Base-by-base conservation (phyloP, 192 early-diverging fungal species). In the Gryganskiella cystojenkinii region DNA sequence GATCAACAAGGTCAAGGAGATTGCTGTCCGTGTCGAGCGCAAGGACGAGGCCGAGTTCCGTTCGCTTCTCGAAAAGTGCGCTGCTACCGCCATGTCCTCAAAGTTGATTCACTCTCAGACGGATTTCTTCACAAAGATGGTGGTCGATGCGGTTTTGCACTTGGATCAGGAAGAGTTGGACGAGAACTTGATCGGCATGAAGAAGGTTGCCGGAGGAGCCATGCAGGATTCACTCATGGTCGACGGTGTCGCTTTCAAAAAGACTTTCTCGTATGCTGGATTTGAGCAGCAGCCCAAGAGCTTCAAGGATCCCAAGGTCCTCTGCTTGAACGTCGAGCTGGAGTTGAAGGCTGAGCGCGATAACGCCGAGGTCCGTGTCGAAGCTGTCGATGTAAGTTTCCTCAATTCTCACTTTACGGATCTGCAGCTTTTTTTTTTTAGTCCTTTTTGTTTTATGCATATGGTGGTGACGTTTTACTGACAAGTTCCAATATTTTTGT, bases 281-380 rank as follows among this genome's bases (percentile, higher is more conserved):
- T 99, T 99, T 68, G 98, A 99, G 84, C 98, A 99, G 83, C 96
- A 99, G 83, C 98, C 98, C 66, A 99, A 99, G 85, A 80, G 84
- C 30, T 97, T 98, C 81, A 88, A 90, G 67, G 86, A 91, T 80
- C 98, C 96, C 63, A 94, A 91, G 84, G 92, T 99, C 45, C 81
- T 96, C 47, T 93, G 89, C 60, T 88, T 99, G 79, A 98, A 99
- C 78, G 95, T 99, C 34, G 96, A 99, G 86, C 85, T 99, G 57
- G 98, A 99, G 85, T 85, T 99, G 67, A 99, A 98, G 90, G 98
- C 98, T 47, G 98, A 99, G 80, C 95, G 95, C 76, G 98, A 99
- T 71, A 99, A 99, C 80, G 98, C 98, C 28, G 98, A 99, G 89
- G 98, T 99, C 61, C 87, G 98, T 31, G 92, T 99, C 3, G 95